Evolutionary conservation across 768 basidiomycete genomes (phyloP).

Genomic region (Neoboletus brunneissimus): DNA sequence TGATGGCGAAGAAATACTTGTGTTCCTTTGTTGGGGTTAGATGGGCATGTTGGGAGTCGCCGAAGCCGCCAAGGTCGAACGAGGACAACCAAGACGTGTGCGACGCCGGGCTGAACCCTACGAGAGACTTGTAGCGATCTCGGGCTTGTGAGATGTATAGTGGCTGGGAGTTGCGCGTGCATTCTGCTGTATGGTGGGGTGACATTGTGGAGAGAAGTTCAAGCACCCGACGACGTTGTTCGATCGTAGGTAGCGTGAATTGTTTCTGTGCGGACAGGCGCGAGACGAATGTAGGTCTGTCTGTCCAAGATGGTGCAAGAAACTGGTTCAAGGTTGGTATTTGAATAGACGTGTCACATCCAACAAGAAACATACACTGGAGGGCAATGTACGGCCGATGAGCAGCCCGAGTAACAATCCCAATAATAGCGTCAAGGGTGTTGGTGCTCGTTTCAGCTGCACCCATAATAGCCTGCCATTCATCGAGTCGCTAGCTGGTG

Average conservation of each 20-base stretch:
- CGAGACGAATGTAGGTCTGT: slow-evolving; percentile 45
- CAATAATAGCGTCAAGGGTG: slow-evolving; percentile 53
- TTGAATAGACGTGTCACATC: background rate
- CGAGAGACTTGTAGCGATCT: slow-evolving; percentile 80
- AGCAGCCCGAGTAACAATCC: slow-evolving; percentile 63
- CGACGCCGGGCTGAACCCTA: slow-evolving; percentile 69
- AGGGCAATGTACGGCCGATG: slow-evolving; percentile 49
- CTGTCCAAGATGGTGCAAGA: slow-evolving; percentile 48
- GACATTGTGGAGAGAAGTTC: slow-evolving; percentile 84
- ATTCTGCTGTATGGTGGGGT: slow-evolving; percentile 91
- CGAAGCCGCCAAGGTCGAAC: slow-evolving; percentile 45
- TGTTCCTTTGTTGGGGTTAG: slow-evolving; percentile 57
- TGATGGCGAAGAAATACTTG: slow-evolving; percentile 99
- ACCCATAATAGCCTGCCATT: slow-evolving; percentile 25
- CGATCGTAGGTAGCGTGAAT: slow-evolving; percentile 71
- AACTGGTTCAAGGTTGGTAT: slow-evolving; percentile 15
- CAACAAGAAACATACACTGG: slow-evolving; percentile 24
- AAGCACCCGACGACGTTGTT: slow-evolving; percentile 83
- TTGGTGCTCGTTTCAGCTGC: slow-evolving; percentile 47
- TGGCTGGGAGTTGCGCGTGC: slow-evolving; percentile 80
- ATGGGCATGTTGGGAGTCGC: slow-evolving; percentile 39
- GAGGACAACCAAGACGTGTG: slow-evolving; percentile 59
- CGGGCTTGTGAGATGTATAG: slow-evolving; percentile 81
- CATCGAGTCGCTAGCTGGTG: slow-evolving; percentile 19
- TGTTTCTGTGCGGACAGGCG: slow-evolving; percentile 58